Conservation (phyloP, 2,329 filamentous ascomycete genomes). For the Colletotrichum plurivorum region DNA sequence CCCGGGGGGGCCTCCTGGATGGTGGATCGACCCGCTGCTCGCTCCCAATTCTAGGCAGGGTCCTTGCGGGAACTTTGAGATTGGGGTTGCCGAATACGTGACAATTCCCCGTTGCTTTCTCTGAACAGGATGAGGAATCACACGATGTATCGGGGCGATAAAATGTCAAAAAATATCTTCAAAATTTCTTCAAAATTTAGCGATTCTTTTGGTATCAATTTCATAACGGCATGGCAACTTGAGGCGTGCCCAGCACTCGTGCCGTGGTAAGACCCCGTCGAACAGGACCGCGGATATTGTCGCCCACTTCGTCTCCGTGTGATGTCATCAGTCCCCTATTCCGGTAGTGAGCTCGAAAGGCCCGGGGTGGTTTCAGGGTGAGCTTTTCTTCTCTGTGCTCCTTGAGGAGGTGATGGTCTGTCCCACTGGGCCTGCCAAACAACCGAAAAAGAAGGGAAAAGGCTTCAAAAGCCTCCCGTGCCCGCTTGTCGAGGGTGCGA, state of each 20-base stretch:
- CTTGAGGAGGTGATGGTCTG: conserved; percentile 30
- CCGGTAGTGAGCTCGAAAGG: conserved; percentile 23
- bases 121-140: not conserved
- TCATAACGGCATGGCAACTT: not conserved
- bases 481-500: conserved; percentile 10
- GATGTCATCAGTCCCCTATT: conserved; percentile 40
- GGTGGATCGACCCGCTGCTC: too few species aligned
- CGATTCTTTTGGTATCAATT: not conserved
- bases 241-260: not conserved
- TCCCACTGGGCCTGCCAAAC: conserved; percentile 18
- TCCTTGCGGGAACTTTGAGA: conserved; percentile 23
- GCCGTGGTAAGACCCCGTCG: not conserved
- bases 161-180: not conserved
- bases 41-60: conserved; percentile 16
- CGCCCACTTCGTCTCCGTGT: conserved; percentile 35
- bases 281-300: conserved; percentile 27
- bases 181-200: not conserved
- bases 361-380: conserved; percentile 27
- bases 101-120: not conserved
- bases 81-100: conserved; percentile 20
- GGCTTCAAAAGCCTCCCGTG: conserved; percentile 27
- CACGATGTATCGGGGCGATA: not conserved
- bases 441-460: not conserved
- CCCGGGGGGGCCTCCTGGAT: conserved; percentile 9
- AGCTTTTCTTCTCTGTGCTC: conserved; percentile 25